These are phyloP conservation scores for Parathielavia appendiculata DNA, from an alignment of 495 filamentous ascomycete species.

Conservation along the genomic window DNA sequence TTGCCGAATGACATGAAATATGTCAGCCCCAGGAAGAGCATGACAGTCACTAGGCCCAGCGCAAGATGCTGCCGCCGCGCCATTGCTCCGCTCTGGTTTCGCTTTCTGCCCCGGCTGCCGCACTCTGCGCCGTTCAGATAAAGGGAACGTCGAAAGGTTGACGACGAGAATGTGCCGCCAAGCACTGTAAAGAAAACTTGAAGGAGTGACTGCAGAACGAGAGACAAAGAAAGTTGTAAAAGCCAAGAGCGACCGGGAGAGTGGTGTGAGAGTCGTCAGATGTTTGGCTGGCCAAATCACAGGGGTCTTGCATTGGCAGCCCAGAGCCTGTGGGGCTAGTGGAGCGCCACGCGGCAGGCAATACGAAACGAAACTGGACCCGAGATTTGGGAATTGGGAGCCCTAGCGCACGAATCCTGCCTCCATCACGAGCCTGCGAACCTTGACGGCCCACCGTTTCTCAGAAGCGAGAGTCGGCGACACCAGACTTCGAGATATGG, in stretches of 20 bases:
- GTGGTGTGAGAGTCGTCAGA: neutral
- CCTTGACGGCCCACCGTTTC: no score
- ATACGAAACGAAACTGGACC: no score
- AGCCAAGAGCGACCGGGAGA: neutral
- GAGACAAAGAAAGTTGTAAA: neutral
- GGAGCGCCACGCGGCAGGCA: neutral
- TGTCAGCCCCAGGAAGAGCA: conserved; percentile 35
- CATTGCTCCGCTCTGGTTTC: conserved; percentile 26
- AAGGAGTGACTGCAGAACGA: conserved; percentile 8
- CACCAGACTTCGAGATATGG: no score
- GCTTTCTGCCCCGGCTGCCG: neutral
- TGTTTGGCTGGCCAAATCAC: conserved; percentile 1
- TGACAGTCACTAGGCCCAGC: conserved; percentile 32
- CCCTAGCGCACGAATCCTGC: no score
- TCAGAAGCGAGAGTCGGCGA: no score
- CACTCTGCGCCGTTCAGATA: neutral
- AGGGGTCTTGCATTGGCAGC: neutral
- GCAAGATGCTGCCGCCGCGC: conserved; percentile 43
- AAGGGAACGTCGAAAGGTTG: neutral
- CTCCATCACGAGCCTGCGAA: no score
- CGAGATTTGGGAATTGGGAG: no score
- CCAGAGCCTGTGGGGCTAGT: no score
- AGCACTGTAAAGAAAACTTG: neutral
- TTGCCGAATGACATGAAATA: conserved; percentile 33
- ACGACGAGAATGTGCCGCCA: neutral